A percentile compares a stretch with the other conserved stretches of the same genome.
These are phyloP conservation scores for Leucogyrophana mollusca DNA, from an alignment of 768 basidiomycete genomes.

Conservation along the genomic window DNA sequence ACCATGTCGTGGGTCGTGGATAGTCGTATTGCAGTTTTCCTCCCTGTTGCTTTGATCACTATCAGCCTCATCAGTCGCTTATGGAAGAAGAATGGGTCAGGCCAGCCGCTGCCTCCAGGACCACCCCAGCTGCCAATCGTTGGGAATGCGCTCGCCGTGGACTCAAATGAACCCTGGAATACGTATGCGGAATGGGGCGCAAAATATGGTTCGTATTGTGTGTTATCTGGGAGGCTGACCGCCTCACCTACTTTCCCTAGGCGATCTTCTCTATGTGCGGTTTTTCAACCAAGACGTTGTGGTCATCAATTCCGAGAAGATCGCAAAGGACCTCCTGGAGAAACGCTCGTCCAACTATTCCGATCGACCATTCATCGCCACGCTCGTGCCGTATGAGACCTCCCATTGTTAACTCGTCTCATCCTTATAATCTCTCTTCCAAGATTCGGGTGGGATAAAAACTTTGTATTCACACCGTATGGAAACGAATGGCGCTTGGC, in stretches of 20 bases:
- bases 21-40: background rate
- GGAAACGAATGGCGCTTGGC: constrained; percentile 32
- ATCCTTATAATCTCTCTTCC: background rate
- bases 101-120: background rate
- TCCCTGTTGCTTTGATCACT: background rate
- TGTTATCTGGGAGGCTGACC: constrained; percentile 12
- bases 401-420: no score
- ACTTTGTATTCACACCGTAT: constrained; percentile 26
- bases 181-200: background rate
- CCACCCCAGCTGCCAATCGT: background rate
- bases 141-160: background rate
- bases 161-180: background rate
- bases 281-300: background rate
- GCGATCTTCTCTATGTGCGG: background rate
- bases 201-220: background rate
- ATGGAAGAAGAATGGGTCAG: background rate
- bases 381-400: background rate
- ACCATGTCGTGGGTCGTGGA: background rate
- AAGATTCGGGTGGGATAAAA: constrained; percentile 20
- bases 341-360: background rate
- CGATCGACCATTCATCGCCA: no score
- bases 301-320: background rate
- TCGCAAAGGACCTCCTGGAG: background rate
- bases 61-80: background rate
- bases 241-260: background rate